phyloP scores from a whole-genome alignment of 2,329 filamentous ascomycete species.

The Talaromyces rugulosus region DNA sequence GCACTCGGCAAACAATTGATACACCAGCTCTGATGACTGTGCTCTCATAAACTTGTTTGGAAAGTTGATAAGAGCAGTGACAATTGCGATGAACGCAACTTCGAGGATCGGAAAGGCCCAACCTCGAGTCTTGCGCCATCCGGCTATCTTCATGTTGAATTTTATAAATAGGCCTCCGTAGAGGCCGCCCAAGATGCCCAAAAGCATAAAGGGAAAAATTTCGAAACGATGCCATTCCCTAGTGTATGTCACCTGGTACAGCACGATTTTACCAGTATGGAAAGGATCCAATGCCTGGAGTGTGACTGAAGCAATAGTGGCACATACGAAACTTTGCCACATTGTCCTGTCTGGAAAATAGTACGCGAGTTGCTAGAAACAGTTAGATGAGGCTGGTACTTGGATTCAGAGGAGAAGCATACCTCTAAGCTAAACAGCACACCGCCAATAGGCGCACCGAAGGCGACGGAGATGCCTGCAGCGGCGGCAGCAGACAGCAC shows the following conservation, averaged over 20 bases:
- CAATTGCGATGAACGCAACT: constrained; percentile 70
- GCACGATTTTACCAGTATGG: constrained; percentile 86
- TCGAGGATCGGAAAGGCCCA: constrained; percentile 73
- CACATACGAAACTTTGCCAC: constrained; percentile 99
- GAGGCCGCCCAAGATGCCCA: constrained; percentile 86
- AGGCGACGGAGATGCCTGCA: constrained; percentile 88
- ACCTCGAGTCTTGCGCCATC: constrained; percentile 69
- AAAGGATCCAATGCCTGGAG: constrained; percentile 93
- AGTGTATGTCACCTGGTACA: constrained; percentile 94
- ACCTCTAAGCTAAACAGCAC: constrained; percentile 94
- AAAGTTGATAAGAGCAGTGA: constrained; percentile 88
- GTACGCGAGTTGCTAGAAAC: constrained; percentile 75
- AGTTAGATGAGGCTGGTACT: constrained; percentile 3
- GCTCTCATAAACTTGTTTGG: constrained; percentile 95
- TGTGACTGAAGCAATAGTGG: constrained; percentile 95
- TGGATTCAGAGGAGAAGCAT: constrained; percentile 16
- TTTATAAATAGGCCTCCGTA: constrained; percentile 96
- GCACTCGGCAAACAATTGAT: constrained; percentile 88
- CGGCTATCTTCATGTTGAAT: constrained; percentile 80
- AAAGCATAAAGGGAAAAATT: constrained; percentile 76
- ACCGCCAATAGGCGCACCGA: constrained; percentile 88
- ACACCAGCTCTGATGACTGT: constrained; percentile 86
- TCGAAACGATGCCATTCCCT: constrained; percentile 93
- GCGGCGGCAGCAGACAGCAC: constrained; percentile 88
- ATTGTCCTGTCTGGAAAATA: constrained; percentile 99